Conservation (phyloP, 75 land plant species). For the Cupressus sempervirens region DNA sequence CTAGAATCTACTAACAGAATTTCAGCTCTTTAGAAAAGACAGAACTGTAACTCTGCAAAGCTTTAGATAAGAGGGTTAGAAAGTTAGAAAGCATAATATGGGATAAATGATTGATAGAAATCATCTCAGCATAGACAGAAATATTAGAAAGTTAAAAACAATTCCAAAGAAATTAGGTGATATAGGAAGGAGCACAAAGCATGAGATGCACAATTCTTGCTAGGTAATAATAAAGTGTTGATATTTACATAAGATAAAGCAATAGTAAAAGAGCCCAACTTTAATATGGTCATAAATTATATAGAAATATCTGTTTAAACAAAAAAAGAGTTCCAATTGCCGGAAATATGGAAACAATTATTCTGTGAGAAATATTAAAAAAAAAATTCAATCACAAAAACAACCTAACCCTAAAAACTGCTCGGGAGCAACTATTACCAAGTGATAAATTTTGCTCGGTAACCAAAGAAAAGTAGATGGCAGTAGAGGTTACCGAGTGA, state of each 20-base stretch:
- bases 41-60: not conserved
- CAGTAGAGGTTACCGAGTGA: too few relatives aligned
- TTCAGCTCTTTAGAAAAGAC: not conserved
- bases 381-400: too few relatives aligned
- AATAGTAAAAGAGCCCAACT: not conserved
- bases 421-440: too few relatives aligned
- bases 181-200: not conserved
- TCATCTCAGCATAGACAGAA: not conserved
- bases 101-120: not conserved
- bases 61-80: too few relatives aligned
- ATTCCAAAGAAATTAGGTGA: not conserved
- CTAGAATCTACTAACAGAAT: not conserved
- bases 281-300: too few relatives aligned
- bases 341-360: not conserved
- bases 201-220: not conserved
- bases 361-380: too few relatives aligned
- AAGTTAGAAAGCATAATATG: too few relatives aligned
- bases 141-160: not conserved
- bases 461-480: too few relatives aligned
- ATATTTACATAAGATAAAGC: not conserved
- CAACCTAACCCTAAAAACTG: too few relatives aligned
- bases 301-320: not conserved
- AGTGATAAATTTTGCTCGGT: too few relatives aligned
- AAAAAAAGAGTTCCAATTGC: not conserved
- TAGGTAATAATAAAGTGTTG: not conserved